Base-by-base conservation (phyloP, 441 rosid species). In the Populus tomentosa region DNA sequence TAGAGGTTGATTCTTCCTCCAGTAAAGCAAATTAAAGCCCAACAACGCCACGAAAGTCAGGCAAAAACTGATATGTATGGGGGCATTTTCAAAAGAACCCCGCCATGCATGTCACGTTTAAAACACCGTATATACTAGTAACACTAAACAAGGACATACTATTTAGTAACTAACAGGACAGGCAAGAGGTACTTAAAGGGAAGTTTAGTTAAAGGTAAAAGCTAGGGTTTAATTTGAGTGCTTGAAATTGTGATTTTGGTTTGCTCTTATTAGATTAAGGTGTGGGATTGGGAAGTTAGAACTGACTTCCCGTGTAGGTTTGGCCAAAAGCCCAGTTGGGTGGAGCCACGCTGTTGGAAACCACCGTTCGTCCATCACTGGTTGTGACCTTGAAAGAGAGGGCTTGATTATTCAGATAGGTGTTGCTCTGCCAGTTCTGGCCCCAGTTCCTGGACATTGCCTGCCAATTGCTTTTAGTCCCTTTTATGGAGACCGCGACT, bases 371-470 rank as follows among this genome's bases (percentile, higher is more conserved):
- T 21, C 85, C 82, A 67, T 86, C 83, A 11, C 89, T 84, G 16
- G 80, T 81, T 23, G 79, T 81, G 80, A 86, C 86, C 73, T 76
- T 69, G 78, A 86, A 84, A 32, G 86, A 86, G 77, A 86, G 83
- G 36, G 84, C 63, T 83, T 86, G 87, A 30, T 82, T 86, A 66
- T 82, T 74, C 14, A 86, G 83, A 63, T 81, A 65, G 24, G 80
- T 11, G 70, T 79, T 84, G 79, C 82, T 80, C 74, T 86, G 89
- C 89, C 87, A 86, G 74, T 86, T 83, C 67, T 84, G 87, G 65
- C 87, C 89, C 89, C 87, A 86, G 71, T 84, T 84, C 62, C 83
- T 77, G 1, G 85, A 82, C 87, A 84, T 78, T 2, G 71, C 32
- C 69, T 75, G 81, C 87, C 86, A 84, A 5, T 74, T 75, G 14